Evolutionary conservation across 139 green algal genomes (phyloP).

Genomic region (Astrephomene gubernaculifera): DNA sequence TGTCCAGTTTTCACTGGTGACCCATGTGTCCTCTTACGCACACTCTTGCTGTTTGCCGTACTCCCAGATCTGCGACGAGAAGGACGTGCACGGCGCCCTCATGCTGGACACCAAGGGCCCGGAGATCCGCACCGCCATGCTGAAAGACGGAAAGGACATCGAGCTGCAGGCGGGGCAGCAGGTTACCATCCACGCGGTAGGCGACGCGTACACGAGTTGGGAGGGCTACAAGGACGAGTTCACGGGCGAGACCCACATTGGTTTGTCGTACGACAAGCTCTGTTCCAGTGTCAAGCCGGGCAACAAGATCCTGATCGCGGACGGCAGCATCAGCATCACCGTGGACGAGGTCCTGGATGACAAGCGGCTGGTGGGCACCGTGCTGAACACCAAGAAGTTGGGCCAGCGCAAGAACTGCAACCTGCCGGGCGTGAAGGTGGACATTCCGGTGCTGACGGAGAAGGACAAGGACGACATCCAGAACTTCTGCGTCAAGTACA

Average conservation of each 20-base stretch:
- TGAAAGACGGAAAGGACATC: constrained; percentile 63
- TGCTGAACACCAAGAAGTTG: constrained; percentile 48
- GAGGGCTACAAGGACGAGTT: constrained; percentile 64
- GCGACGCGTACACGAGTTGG: constrained; percentile 67
- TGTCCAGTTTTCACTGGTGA: too few relatives aligned
- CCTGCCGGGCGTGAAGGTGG: constrained; percentile 64
- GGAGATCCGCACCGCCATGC: constrained; percentile 78
- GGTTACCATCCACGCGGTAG: constrained; percentile 64
- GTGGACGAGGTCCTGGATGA: constrained; percentile 51
- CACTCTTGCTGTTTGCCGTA: too few relatives aligned
- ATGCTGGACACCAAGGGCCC: constrained; percentile 72
- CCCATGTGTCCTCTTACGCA: too few relatives aligned
- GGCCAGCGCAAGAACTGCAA: constrained; percentile 52
- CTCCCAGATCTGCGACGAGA: constrained; percentile 38
- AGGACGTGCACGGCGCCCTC: constrained; percentile 12
- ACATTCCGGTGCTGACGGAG: constrained; percentile 76
- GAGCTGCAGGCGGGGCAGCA: constrained; percentile 54
- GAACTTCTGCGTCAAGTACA: constrained; percentile 70
- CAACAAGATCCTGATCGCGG: constrained; percentile 46
- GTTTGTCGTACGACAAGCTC: constrained; percentile 73
- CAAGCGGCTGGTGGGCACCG: constrained; percentile 42
- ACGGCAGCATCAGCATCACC: constrained; percentile 58
- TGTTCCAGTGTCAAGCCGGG: constrained; percentile 54
- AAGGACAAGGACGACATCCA: constrained; percentile 79
- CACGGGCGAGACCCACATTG: constrained; percentile 70